phyloP scores from a whole-genome alignment of 192 early-diverging fungal genomes.

The Coemansia aciculifera region DNA sequence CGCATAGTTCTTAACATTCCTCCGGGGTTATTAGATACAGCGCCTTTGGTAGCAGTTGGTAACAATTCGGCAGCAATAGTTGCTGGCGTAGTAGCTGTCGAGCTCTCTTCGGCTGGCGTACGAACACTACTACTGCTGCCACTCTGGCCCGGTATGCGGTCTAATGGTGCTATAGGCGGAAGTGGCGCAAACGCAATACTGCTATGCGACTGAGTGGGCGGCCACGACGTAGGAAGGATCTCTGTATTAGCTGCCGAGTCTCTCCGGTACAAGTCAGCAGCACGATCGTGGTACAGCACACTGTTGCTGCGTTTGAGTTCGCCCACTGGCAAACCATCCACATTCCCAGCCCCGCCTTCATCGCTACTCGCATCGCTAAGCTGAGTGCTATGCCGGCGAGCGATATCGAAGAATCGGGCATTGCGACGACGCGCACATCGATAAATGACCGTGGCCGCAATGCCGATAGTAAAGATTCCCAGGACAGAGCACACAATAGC shows the following conservation, averaged over 20 bases:
- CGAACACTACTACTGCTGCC: conserved; percentile 3
- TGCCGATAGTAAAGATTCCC: conserved; percentile 47
- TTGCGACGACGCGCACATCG: conserved; percentile 41
- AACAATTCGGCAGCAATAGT: conserved; percentile 31
- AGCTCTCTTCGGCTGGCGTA: conserved; percentile 10
- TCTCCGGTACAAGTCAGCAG: conserved; percentile 3
- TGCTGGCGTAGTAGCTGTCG: conserved; percentile 23
- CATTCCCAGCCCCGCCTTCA: background rate
- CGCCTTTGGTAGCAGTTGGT: background rate
- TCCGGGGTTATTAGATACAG: background rate
- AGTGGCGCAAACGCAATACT: conserved; percentile 13
- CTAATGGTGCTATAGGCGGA: conserved; percentile 1
- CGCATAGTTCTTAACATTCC: conserved; percentile 35
- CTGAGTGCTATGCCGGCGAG: background rate
- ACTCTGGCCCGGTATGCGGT: background rate
- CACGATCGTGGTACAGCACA: background rate
- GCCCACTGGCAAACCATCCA: background rate
- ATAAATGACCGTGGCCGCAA: conserved; percentile 45
- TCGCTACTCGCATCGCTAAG: conserved; percentile 19
- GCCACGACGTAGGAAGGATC: background rate
- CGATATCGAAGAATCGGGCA: conserved; percentile 7
- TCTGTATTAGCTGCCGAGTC: background rate
- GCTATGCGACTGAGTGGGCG: conserved; percentile 7
- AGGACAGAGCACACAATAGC: conserved; percentile 53
- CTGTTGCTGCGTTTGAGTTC: conserved; percentile 2